Base-by-base conservation (phyloP, 2,329 filamentous ascomycete species). In the Beauveria rudraprayagi region DNA sequence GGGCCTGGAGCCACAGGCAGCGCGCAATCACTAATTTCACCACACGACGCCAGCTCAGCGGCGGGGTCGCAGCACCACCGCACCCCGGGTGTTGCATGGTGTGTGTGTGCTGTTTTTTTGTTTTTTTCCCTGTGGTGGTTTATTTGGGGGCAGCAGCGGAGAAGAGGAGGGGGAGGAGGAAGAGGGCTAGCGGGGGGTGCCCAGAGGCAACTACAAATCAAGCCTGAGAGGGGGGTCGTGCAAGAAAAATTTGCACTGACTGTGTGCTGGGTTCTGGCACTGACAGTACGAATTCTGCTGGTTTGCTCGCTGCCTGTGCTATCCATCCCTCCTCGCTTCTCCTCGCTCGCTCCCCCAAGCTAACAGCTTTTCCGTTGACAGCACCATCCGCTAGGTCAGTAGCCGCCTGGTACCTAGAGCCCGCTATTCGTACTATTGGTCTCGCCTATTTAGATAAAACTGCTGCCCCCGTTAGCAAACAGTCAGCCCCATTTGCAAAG, bases 1-100 rank as follows among this genome's bases (percentile, higher is more conserved):
- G 62, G 10, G 65, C 65, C 60, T 63, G 26, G 54, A 44, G 19
- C 54, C 43, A 57, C 54, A 57, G 43, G 54, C 41, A 28, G 54
- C 37, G 48, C 48, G 37, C 69, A 73, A 73, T 73, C 71, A 73
- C 34, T 37, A 37, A 37, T 37, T 37, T 16, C 34, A 37, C 34
- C 34, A 68, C 66, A 56, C 62, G 51, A 43, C 24, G 24, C 40
- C 54, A 34, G 43, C 37, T 26, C 37, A 43, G n/a, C 40, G 44
- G 53, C 37, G 53, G 34, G 53, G 53, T 41, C 51, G 51, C n/a
- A 40, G 22, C 34, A 52, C 34, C 34, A 37, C 11, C 34, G 34
- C 34, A 37, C 11, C 34, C 34, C 34, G 11, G 34, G 34, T 37
- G 34, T 37, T 37, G 34, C 34, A 37, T 34, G 26, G 16, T 51